Evolutionary conservation across 1,139 yeast species (phyloP), one percentile per base, ranked within the genome.

Genomic region (Hemisphaericaspora subhashii): DNA sequence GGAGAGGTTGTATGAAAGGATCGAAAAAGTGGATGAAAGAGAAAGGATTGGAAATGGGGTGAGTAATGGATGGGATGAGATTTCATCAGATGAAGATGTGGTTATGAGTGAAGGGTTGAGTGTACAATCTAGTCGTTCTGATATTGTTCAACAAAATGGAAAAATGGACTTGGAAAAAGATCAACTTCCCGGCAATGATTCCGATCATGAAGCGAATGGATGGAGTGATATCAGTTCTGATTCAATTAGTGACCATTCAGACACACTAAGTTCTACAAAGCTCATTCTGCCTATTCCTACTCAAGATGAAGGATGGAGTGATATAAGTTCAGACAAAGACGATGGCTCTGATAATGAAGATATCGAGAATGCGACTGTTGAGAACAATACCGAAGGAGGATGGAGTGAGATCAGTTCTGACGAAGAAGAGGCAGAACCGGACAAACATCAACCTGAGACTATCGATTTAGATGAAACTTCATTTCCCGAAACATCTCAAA

Each of bases 241-340:
- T 17, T 34, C 42, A 31, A 39, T 35, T 10, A 17, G 9, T 11
- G 38, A 35, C 7, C 25, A 8, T 5, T 5, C 4, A 8, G 25
- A 9, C 7, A 12, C 25, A 20, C 25, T n/a, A n/a, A n/a, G n/a
- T n/a, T n/a, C n/a, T n/a, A n/a, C n/a, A n/a, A n/a, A n/a, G n/a
- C n/a, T n/a, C n/a, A n/a, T n/a, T n/a, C n/a, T n/a, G n/a, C n/a
- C n/a, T n/a, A n/a, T n/a, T n/a, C n/a, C n/a, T n/a, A n/a, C n/a
- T n/a, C n/a, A n/a, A n/a, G n/a, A 30, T 18, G 27, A 38, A n/a
- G 46, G 38, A 17, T 41, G 46, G 46, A 35, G 26, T 17, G 43
- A 28, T 5, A 41, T 41, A 8, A 31, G 37, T 23, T 40, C 44
- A n/a, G 44, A 42, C 20, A 17, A 22, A 8, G 27, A 25, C 7